Percentiles rank a stretch among this genome's conserved stretches.
Conservation (phyloP, 2,329 filamentous ascomycete genomes). For the Hypoxylon sp. region DNA sequence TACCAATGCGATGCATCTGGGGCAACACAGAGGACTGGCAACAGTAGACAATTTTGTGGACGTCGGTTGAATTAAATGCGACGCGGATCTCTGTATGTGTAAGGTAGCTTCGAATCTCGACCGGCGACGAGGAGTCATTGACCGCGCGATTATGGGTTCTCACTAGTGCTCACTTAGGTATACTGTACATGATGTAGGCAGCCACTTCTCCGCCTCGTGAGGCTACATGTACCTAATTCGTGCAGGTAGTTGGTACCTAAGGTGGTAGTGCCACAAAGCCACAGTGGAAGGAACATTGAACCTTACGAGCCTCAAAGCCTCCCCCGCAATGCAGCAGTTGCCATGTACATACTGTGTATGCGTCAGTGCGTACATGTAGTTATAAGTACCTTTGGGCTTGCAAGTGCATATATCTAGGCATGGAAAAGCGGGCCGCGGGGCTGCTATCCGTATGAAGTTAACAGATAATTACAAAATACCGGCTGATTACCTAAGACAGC, state of each 20-base stretch:
- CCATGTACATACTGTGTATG: background rate
- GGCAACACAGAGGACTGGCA: constrained; percentile 26
- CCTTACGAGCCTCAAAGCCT: background rate
- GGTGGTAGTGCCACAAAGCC: background rate
- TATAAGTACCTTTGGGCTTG: background rate
- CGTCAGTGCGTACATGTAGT: background rate
- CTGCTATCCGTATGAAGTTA: background rate
- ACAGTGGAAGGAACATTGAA: background rate
- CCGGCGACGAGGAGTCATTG: constrained; percentile 29
- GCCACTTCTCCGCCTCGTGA: background rate
- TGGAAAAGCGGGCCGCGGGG: background rate
- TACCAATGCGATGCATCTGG: constrained; percentile 40
- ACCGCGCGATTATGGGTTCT: constrained; percentile 19
- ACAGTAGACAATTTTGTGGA: constrained; percentile 8
- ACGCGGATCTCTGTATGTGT: constrained; percentile 14
- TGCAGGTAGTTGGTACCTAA: constrained; percentile 1
- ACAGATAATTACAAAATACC: background rate
- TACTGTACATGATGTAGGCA: constrained; percentile 13
- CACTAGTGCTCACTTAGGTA: background rate
- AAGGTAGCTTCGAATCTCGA: constrained; percentile 10
- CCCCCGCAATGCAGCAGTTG: background rate
- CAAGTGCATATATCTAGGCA: background rate
- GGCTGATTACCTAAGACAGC: background rate
- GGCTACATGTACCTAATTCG: background rate
- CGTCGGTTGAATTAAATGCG: constrained; percentile 23